Base-by-base conservation (phyloP, 768 basidiomycete species). In the Suillus variegatus region DNA sequence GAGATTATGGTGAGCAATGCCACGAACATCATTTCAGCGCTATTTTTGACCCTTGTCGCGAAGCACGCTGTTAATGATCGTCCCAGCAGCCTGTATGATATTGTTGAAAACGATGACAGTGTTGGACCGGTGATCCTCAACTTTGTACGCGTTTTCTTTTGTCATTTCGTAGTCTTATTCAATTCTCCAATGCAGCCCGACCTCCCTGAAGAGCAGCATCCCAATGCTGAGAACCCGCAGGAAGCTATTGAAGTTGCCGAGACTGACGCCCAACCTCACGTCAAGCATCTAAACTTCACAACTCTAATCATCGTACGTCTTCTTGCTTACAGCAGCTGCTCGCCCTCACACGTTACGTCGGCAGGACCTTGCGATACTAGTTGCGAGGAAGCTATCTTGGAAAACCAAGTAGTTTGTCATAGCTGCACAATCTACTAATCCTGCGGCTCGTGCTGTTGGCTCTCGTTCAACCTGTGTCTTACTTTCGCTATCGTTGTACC, bases 1-100 rank as follows among this genome's bases (percentile, higher is more conserved):
- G 67, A 68, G 46, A 60, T 51, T 6, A 28, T 64, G 25, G 63
- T 64, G 46, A 60, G 57, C 57, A 10, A 43, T 18, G 18, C 54
- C 32, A 9, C 25, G 49, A 20, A 62, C 65, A n/a, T 41, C 16
- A 60, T 43, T 25, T 16, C 40, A 41, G 6, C 18, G 57, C 40
- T 60, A 41, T 60, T 60, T 60, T 40, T 60, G 40, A 60, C 40
- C 58, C 61, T 58, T 38, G 14, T 38, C 41, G 25, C 25, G 10
- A 41, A 60, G 57, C 57, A 60, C 5, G 41, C 40, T 10, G 10
- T 28, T 1, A 41, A 60, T 28, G 57, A 41, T 18, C 18, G 10
- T 20, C 18, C 28, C 38, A 10, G 38, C 16, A 41, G 40, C 57
- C 40, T 28, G 40, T 43, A 20, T 18, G 40, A 41, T 12, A 25